Conservation (phyloP, 2,329 filamentous ascomycete species). For the Phymatotrichopsis omnivora region DNA sequence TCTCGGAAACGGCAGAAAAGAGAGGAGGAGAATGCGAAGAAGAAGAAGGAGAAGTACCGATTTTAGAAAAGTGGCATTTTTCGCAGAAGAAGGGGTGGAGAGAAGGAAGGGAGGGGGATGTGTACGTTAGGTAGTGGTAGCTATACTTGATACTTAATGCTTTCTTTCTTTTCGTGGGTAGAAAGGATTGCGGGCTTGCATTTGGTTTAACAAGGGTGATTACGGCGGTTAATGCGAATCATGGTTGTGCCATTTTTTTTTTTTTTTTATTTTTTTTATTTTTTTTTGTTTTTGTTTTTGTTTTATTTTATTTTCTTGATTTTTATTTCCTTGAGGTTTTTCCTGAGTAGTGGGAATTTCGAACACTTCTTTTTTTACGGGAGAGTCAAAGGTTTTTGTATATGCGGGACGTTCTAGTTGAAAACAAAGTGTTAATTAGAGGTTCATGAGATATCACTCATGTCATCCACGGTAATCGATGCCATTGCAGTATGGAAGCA, state of each 20-base stretch:
- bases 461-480: too few species aligned
- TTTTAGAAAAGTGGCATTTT: slow-evolving; percentile 26
- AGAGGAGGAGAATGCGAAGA: slow-evolving; percentile 68
- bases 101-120: neutral
- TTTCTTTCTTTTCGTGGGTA: neutral
- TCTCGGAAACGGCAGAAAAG: slow-evolving; percentile 81
- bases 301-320: slow-evolving; percentile 7
- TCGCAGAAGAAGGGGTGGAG: neutral
- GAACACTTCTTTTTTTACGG: too few species aligned
- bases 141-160: neutral
- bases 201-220: too few species aligned
- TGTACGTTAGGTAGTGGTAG: neutral
- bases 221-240: slow-evolving; percentile 39
- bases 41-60: slow-evolving; percentile 45
- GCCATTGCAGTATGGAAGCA: too few species aligned
- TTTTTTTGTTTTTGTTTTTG: slow-evolving; percentile 16
- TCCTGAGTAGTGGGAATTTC: too few species aligned
- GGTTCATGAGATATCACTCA: too few species aligned
- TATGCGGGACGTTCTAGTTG: too few species aligned
- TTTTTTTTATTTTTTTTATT: slow-evolving; percentile 8
- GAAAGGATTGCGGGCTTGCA: neutral
- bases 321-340: too few species aligned
- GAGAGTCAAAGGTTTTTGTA: too few species aligned
- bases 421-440: too few species aligned
- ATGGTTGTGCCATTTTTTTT: slow-evolving; percentile 35